These are phyloP conservation scores for Nemania bipapillata DNA, from an alignment of 2,329 filamentous ascomycete species.

Conservation along the genomic window DNA sequence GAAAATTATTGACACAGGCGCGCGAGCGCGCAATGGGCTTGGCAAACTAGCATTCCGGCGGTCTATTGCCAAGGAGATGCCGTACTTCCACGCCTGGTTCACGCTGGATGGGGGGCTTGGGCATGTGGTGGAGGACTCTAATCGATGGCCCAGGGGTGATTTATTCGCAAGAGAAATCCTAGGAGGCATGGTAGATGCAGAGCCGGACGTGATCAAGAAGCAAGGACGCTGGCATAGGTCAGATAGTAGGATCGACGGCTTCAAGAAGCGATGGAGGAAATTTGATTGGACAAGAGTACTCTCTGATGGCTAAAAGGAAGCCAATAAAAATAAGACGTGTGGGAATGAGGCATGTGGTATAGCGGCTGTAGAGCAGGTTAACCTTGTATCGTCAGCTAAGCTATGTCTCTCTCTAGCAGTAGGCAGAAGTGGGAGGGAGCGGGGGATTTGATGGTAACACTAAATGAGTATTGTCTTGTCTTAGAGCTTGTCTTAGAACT, in stretches of 20 bases:
- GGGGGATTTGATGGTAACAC: background rate
- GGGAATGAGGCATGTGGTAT: background rate
- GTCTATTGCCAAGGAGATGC: conserved; percentile 91
- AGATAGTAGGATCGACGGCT: conserved; percentile 77
- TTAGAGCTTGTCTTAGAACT: background rate
- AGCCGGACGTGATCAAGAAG: conserved; percentile 84
- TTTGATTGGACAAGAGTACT: conserved; percentile 85
- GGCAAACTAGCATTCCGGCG: conserved; percentile 85
- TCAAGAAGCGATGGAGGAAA: conserved; percentile 86
- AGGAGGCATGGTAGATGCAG: conserved; percentile 88
- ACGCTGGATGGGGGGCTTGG: conserved; percentile 89
- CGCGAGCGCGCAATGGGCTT: conserved; percentile 71
- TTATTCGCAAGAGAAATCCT: conserved; percentile 91
- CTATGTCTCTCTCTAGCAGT: background rate
- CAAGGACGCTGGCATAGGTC: conserved; percentile 85
- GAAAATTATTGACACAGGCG: conserved; percentile 89
- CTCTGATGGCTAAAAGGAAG: conserved; percentile 51
- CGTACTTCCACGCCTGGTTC: conserved; percentile 99
- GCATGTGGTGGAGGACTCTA: conserved; percentile 88
- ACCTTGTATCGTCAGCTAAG: background rate
- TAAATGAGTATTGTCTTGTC: background rate
- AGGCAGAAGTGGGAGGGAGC: background rate
- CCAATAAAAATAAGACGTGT: background rate
- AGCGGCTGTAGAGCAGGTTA: background rate
- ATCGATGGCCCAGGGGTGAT: conserved; percentile 88